A percentile compares a stretch with the other conserved stretches of the same genome.
These are phyloP conservation scores for Talaromyces sp. DNA, from an alignment of 2,329 filamentous ascomycete genomes.

Conservation along the genomic window DNA sequence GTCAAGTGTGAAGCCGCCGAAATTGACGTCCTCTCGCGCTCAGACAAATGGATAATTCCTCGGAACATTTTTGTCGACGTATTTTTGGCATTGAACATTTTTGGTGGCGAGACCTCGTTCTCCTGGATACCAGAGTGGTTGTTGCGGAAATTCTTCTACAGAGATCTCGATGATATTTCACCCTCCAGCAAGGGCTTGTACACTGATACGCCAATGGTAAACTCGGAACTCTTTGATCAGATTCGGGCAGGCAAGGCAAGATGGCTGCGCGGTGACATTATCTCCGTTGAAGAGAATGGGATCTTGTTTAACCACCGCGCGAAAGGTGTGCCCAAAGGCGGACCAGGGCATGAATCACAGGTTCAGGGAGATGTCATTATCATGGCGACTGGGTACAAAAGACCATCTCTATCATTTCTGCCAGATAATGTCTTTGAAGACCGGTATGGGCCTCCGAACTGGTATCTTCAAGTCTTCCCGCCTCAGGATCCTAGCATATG, in stretches of 20 bases:
- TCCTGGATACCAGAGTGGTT: conserved; percentile 75
- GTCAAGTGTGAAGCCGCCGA: conserved; percentile 61
- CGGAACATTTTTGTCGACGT: conserved; percentile 70
- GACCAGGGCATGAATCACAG: conserved; percentile 61
- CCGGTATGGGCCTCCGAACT: conserved; percentile 73
- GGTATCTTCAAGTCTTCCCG: conserved; percentile 85
- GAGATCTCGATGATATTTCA: conserved; percentile 69
- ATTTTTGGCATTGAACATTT: conserved; percentile 70
- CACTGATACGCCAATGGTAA: conserved; percentile 81
- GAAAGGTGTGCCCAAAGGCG: conserved; percentile 69
- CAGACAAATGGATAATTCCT: conserved; percentile 84
- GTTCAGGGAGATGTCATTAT: conserved; percentile 72
- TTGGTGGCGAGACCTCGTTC: conserved; percentile 69
- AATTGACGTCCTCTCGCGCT: conserved; percentile 68
- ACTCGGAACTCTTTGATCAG: conserved; percentile 72
- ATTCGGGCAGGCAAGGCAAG: conserved; percentile 66
- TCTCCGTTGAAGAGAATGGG: conserved; percentile 58
- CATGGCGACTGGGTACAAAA: conserved; percentile 76
- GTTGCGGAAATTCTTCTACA: conserved; percentile 74
- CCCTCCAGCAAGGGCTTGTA: conserved; percentile 70
- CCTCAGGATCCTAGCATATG: conserved; percentile 67
- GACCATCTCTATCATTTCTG: conserved; percentile 68
- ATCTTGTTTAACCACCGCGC: conserved; percentile 67
- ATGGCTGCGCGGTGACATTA: conserved; percentile 78
- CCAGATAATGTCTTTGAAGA: conserved; percentile 67